Evolutionary conservation across 2,329 filamentous ascomycete genomes (phyloP).

Genomic region (Rugonectria rugulosa): DNA sequence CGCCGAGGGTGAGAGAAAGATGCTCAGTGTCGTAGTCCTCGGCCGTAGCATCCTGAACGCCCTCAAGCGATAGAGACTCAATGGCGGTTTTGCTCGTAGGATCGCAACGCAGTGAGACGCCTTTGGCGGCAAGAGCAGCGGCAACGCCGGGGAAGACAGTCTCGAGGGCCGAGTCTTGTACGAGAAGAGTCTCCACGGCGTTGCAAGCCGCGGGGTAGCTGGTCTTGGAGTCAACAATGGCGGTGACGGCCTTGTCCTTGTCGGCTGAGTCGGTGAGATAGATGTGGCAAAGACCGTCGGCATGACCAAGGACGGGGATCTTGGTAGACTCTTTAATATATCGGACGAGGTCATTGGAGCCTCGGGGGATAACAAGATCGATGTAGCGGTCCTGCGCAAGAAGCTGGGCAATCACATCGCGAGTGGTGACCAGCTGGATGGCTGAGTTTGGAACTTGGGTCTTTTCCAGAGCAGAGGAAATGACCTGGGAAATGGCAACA

Average conservation of each 20-base stretch:
- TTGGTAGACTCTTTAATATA: constrained; percentile 91
- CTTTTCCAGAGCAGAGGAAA: constrained; percentile 76
- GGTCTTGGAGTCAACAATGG: constrained; percentile 91
- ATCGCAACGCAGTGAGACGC: constrained; percentile 87
- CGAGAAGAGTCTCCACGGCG: constrained; percentile 87
- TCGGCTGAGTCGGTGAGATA: constrained; percentile 86
- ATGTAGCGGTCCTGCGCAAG: constrained; percentile 86
- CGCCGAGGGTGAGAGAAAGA: constrained; percentile 80
- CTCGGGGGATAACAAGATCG: constrained; percentile 93
- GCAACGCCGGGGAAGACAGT: constrained; percentile 76
- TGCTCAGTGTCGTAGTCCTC: constrained; percentile 90
- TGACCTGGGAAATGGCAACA: constrained; percentile 84
- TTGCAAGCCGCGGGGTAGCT: constrained; percentile 97
- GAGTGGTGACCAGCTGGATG: constrained; percentile 91
- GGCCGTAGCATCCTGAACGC: constrained; percentile 71
- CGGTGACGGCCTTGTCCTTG: constrained; percentile 71
- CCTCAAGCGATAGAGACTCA: constrained; percentile 48
- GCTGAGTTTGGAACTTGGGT: constrained; percentile 84
- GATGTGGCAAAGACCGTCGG: constrained; percentile 88
- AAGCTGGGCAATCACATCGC: constrained; percentile 89
- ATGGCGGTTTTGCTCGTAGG: constrained; percentile 70
- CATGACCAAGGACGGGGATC: constrained; percentile 95
- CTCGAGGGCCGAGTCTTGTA: constrained; percentile 74
- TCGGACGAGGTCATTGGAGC: constrained; percentile 87
- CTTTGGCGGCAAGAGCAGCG: constrained; percentile 75